These are phyloP conservation scores for Nicotiana paniculata DNA, from an alignment of 257 asterid species.

Conservation along the genomic window DNA sequence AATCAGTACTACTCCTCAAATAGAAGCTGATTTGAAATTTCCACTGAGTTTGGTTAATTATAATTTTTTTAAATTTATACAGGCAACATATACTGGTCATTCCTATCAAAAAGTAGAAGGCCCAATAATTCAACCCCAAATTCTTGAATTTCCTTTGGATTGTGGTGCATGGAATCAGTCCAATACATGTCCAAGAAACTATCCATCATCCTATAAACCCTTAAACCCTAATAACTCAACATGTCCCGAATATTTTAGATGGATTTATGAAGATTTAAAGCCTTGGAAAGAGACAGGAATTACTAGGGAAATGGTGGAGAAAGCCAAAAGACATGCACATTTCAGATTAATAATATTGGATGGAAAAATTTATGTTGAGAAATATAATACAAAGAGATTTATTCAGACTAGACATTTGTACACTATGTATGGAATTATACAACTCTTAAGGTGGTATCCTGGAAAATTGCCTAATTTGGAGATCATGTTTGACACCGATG, in stretches of 20 bases:
- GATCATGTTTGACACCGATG: conserved; percentile 59
- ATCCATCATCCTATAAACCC: conserved; percentile 26
- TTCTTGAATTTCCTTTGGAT: conserved; percentile 26
- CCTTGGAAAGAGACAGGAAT: conserved; percentile 55
- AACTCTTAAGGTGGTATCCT: conserved; percentile 53
- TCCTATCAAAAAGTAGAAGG: conserved; percentile 15
- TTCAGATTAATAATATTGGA: conserved; percentile 41
- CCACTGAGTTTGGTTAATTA: neutral
- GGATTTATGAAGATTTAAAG: conserved; percentile 62
- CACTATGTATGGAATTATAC: conserved; percentile 64
- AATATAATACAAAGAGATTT: conserved; percentile 27
- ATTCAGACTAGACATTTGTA: conserved; percentile 59
- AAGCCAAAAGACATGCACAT: conserved; percentile 44
- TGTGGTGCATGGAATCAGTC: conserved; percentile 53
- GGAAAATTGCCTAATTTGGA: conserved; percentile 64
- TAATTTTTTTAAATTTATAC: neutral
- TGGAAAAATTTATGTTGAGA: conserved; percentile 58
- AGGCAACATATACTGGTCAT: conserved; percentile 27
- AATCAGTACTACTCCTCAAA: neutral
- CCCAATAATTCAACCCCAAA: conserved; percentile 3
- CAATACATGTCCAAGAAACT: conserved; percentile 38
- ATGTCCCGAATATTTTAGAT: conserved; percentile 71
- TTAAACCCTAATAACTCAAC: conserved; percentile 15
- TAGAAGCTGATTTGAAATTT: too few relatives aligned
- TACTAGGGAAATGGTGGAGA: conserved; percentile 39